phyloP scores from a whole-genome alignment of 2,329 filamentous ascomycete genomes.

The Verruconis gallopava region DNA sequence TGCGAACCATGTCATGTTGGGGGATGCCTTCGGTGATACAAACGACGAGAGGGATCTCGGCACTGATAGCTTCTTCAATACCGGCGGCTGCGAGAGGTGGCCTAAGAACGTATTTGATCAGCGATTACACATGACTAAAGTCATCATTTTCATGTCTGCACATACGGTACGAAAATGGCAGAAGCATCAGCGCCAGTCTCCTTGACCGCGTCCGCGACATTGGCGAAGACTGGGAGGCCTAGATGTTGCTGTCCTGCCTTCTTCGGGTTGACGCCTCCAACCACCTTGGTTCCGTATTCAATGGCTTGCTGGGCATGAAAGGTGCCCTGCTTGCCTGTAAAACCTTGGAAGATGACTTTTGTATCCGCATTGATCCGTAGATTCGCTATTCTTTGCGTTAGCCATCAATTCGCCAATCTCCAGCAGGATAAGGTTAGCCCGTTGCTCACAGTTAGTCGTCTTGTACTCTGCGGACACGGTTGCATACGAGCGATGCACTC shows the following conservation, averaged over 20 bases:
- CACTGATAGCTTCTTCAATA: constrained; percentile 91
- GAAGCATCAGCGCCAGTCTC: constrained; percentile 82
- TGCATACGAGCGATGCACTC: constrained; percentile 62
- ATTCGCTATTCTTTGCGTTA: constrained; percentile 38
- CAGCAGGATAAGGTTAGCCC: background rate
- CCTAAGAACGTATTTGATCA: constrained; percentile 31
- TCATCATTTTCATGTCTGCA: constrained; percentile 10
- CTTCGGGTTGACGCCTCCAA: constrained; percentile 97
- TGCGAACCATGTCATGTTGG: constrained; percentile 98
- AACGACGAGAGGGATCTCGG: constrained; percentile 88
- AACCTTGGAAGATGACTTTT: constrained; percentile 93
- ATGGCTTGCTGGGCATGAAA: constrained; percentile 98
- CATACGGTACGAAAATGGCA: constrained; percentile 90
- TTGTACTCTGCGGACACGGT: constrained; percentile 47
- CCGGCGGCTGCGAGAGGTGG: constrained; percentile 82
- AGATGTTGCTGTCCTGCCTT: constrained; percentile 89
- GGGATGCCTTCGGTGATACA: constrained; percentile 98
- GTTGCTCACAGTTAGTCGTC: constrained; percentile 22
- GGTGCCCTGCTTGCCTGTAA: constrained; percentile 95
- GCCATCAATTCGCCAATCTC: background rate
- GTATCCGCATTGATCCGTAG: constrained; percentile 87
- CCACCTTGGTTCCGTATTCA: constrained; percentile 81
- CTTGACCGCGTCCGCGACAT: constrained; percentile 77
- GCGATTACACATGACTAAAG: no score
- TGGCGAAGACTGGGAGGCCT: constrained; percentile 83